phyloP scores from a whole-genome alignment of 164 flowering plant genomes.

The Kalanchoe fedtschenkoi region DNA sequence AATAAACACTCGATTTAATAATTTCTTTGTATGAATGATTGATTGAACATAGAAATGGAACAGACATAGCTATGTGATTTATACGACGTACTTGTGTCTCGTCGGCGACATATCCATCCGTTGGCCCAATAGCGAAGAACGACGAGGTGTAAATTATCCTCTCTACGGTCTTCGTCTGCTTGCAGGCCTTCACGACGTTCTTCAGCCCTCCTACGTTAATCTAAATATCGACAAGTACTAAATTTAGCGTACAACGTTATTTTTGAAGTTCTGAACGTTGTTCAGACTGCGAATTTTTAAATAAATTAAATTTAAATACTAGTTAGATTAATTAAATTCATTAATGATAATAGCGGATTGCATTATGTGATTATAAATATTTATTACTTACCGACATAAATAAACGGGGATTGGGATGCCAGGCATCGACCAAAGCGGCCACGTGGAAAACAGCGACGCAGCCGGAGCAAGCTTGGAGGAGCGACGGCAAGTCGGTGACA shows the following conservation, averaged over 20 bases:
- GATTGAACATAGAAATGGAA: no score
- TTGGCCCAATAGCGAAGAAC: slow-evolving; percentile 82
- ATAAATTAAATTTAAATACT: neutral
- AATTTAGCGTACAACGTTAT: no score
- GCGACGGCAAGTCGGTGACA: slow-evolving; percentile 60
- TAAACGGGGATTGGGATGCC: slow-evolving; percentile 77
- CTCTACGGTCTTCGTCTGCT: slow-evolving; percentile 48
- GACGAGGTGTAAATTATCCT: slow-evolving; percentile 87
- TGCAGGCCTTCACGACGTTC: slow-evolving; percentile 60
- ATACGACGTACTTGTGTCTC: slow-evolving; percentile 71
- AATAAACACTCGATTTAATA: no score
- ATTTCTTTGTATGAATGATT: no score
- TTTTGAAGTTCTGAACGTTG: no score
- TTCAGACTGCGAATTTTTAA: no score
- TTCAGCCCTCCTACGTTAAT: slow-evolving; percentile 79
- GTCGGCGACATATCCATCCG: slow-evolving; percentile 67
- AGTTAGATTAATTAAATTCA: neutral
- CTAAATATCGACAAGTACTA: slow-evolving; percentile 23
- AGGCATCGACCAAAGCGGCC: slow-evolving; percentile 88
- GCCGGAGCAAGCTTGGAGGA: slow-evolving; percentile 55
- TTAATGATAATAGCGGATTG: neutral
- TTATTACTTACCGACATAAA: slow-evolving; percentile 48
- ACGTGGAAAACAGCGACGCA: slow-evolving; percentile 70
- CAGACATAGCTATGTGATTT: neutral
- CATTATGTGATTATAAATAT: neutral